These are phyloP conservation scores for Sporothrix pallida DNA, from an alignment of 2,329 filamentous ascomycete genomes.

Conservation along the genomic window DNA sequence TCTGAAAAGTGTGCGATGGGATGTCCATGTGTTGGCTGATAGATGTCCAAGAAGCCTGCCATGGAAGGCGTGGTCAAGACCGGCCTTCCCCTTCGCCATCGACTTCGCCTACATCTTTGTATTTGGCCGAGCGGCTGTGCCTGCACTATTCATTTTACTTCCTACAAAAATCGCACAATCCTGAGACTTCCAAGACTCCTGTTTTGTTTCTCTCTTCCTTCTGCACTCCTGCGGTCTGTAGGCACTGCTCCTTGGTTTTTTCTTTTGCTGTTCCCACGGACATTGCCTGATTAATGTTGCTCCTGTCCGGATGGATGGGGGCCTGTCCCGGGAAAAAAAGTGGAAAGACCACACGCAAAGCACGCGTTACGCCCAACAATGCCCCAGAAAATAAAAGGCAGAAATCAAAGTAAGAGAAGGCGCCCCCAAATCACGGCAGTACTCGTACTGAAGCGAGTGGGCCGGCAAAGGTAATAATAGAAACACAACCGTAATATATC, in stretches of 20 bases:
- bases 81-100: background rate
- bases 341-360: background rate
- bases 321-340: background rate
- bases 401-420: background rate
- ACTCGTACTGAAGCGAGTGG: background rate
- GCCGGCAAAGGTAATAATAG: constrained; percentile 1
- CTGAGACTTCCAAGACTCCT: background rate
- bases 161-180: background rate
- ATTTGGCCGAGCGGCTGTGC: constrained; percentile 18
- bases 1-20: background rate
- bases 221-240: constrained; percentile 7
- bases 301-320: constrained; percentile 19
- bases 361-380: background rate
- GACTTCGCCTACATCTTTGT: background rate
- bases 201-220: background rate
- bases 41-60: background rate
- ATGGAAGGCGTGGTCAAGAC: background rate
- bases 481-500: background rate
- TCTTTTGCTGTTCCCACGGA: background rate
- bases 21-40: background rate
- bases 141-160: background rate
- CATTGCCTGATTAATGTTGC: background rate
- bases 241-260: background rate
- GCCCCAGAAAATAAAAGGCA: background rate
- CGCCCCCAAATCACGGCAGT: background rate